phyloP scores from a whole-genome alignment of 768 basidiomycete species.

The Boletus sp. region DNA sequence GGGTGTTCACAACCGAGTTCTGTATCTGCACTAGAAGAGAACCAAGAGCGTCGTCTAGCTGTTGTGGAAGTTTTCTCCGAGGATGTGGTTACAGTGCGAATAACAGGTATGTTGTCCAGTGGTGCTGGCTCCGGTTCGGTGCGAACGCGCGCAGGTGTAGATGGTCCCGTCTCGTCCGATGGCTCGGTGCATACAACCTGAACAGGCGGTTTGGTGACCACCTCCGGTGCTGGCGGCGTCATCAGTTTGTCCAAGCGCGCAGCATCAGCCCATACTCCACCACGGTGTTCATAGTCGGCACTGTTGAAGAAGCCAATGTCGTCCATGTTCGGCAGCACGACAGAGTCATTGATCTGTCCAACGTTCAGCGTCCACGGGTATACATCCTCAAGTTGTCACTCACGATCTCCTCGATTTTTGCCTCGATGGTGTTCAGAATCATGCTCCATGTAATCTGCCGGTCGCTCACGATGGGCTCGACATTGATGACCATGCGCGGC shows the following conservation, averaged over 20 bases:
- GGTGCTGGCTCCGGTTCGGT: constrained; percentile 30
- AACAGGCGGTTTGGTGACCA: not conserved
- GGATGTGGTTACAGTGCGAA: constrained; percentile 25
- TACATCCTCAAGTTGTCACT: constrained; percentile 27
- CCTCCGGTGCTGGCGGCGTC: constrained; percentile 9
- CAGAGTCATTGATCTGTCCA: constrained; percentile 84
- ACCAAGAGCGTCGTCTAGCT: constrained; percentile 55
- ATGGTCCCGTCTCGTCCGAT: constrained; percentile 34
- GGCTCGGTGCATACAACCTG: constrained; percentile 29
- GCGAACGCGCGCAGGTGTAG: constrained; percentile 21
- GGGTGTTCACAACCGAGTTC: constrained; percentile 26
- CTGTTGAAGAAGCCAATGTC: constrained; percentile 97
- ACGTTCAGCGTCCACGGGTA: constrained; percentile 66
- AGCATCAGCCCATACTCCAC: constrained; percentile 89
- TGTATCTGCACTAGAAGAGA: constrained; percentile 44
- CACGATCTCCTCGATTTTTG: constrained; percentile 84
- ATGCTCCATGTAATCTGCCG: constrained; percentile 93
- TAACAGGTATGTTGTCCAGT: constrained; percentile 19
- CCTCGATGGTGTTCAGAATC: constrained; percentile 88
- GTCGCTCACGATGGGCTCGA: constrained; percentile 93
- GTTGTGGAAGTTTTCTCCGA: constrained; percentile 26
- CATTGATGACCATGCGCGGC: constrained; percentile 84
- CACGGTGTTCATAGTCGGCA: constrained; percentile 56
- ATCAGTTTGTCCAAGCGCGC: constrained; percentile 40
- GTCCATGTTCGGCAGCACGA: constrained; percentile 98